Conservation (phyloP, 495 filamentous ascomycete genomes). For the Hyaloscypha finlandica region DNA sequence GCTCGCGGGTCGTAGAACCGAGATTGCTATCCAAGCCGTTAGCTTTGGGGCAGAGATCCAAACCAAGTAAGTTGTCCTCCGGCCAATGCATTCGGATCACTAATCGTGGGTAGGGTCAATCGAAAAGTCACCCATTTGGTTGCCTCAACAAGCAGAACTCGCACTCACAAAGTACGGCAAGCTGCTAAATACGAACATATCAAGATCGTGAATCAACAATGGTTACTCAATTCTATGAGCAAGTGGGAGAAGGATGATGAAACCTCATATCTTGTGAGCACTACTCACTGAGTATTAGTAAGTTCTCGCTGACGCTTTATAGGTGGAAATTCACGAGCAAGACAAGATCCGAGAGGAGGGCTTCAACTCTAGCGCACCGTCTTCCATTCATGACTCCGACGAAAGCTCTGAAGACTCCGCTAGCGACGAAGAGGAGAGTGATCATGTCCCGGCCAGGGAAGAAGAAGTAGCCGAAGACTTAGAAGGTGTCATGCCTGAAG, state of each 20-base stretch:
- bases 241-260: slow-evolving; percentile 79
- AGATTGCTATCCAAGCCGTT: slow-evolving; percentile 80
- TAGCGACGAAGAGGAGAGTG: slow-evolving; percentile 46
- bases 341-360: slow-evolving; percentile 45
- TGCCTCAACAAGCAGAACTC: slow-evolving; percentile 57
- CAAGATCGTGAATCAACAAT: slow-evolving; percentile 87
- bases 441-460: slow-evolving; percentile 49
- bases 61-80: slow-evolving; percentile 45
- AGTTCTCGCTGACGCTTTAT: slow-evolving; percentile 16
- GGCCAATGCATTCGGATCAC: background rate
- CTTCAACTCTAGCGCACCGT: slow-evolving; percentile 19
- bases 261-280: slow-evolving; percentile 60
- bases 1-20: slow-evolving; percentile 53
- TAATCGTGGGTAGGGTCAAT: slow-evolving; percentile 34
- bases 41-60: slow-evolving; percentile 80
- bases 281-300: background rate
- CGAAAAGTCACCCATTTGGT: slow-evolving; percentile 54
- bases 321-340: slow-evolving; percentile 60
- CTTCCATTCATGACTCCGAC: slow-evolving; percentile 29
- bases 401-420: slow-evolving; percentile 41
- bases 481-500: slow-evolving; percentile 44
- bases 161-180: slow-evolving; percentile 87
- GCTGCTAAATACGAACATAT: slow-evolving; percentile 70
- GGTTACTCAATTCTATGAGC: slow-evolving; percentile 80
- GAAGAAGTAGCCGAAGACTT: slow-evolving; percentile 48